phyloP scores from a whole-genome alignment of 305 asterid genomes.

The Fraxinus sp. region DNA sequence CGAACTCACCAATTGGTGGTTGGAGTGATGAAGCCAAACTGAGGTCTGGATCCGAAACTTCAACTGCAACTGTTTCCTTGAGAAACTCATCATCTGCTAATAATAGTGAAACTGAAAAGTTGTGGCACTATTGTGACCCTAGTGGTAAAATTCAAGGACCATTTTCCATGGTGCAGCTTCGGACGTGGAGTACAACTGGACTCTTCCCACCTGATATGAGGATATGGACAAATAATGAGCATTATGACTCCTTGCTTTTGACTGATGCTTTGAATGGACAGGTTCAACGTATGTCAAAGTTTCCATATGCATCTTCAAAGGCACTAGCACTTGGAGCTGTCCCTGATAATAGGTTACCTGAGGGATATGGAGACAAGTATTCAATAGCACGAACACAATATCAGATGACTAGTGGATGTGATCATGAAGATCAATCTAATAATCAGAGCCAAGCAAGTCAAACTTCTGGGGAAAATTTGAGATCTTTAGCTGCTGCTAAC shows the following conservation, averaged over 20 bases:
- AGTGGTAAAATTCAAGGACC: slow-evolving; percentile 13
- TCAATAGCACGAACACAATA: slow-evolving; percentile 26
- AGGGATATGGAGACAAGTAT: slow-evolving; percentile 33
- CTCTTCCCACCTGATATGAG: neutral
- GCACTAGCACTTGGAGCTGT: slow-evolving; percentile 35
- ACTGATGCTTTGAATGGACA: slow-evolving; percentile 33
- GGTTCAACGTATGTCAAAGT: slow-evolving; percentile 47
- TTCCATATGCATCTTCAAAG: slow-evolving; percentile 35
- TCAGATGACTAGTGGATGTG: slow-evolving; percentile 29
- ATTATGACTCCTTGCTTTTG: neutral
- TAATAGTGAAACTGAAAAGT: slow-evolving; percentile 61
- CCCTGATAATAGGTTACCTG: neutral
- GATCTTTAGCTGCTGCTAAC: slow-evolving; percentile 37
- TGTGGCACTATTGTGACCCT: slow-evolving; percentile 98
- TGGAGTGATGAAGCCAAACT: slow-evolving; percentile 38
- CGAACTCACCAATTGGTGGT: slow-evolving; percentile 25
- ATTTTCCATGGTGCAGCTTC: neutral
- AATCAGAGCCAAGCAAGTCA: slow-evolving; percentile 29
- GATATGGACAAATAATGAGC: neutral
- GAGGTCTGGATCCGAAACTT: slow-evolving; percentile 48
- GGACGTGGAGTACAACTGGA: neutral
- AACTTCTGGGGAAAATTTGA: slow-evolving; percentile 48
- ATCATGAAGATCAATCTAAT: slow-evolving; percentile 37
- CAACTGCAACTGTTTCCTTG: slow-evolving; percentile 30
- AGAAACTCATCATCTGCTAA: slow-evolving; percentile 39